Conservation (phyloP, 2,329 filamentous ascomycete species). For the Curvularia spicifera region DNA sequence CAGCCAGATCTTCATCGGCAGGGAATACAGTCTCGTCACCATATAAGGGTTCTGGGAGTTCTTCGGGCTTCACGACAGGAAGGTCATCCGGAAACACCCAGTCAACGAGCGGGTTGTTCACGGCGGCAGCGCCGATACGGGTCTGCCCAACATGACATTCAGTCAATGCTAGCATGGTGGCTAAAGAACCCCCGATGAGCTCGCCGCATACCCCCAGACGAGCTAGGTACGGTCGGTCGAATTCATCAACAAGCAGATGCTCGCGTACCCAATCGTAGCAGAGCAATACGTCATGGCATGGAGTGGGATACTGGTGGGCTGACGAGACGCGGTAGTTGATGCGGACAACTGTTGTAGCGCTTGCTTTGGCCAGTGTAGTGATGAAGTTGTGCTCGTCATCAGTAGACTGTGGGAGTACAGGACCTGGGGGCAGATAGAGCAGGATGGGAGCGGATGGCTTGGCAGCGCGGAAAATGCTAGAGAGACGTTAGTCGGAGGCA, state of each 20-base stretch:
- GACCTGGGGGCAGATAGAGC: constrained; percentile 55
- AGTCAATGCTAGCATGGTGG: constrained; percentile 58
- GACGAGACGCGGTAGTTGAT: constrained; percentile 55
- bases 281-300: constrained; percentile 56
- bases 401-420: constrained; percentile 35
- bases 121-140: constrained; percentile 54
- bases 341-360: constrained; percentile 52
- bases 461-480: constrained; percentile 45
- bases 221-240: constrained; percentile 32
- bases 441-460: constrained; percentile 41
- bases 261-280: constrained; percentile 57
- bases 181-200: constrained; percentile 56
- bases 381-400: constrained; percentile 44
- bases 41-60: constrained; percentile 39
- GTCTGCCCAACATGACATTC: constrained; percentile 53
- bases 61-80: constrained; percentile 24
- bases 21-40: constrained; percentile 42
- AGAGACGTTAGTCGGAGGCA: constrained; percentile 14
- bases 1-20: constrained; percentile 37
- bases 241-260: constrained; percentile 42
- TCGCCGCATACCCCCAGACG: constrained; percentile 56
- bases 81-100: constrained; percentile 54
- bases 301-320: constrained; percentile 51
- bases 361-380: constrained; percentile 43
- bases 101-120: constrained; percentile 57